phyloP scores from a whole-genome alignment of 1,139 yeast genomes.

The Suhomyces yuchorum region DNA sequence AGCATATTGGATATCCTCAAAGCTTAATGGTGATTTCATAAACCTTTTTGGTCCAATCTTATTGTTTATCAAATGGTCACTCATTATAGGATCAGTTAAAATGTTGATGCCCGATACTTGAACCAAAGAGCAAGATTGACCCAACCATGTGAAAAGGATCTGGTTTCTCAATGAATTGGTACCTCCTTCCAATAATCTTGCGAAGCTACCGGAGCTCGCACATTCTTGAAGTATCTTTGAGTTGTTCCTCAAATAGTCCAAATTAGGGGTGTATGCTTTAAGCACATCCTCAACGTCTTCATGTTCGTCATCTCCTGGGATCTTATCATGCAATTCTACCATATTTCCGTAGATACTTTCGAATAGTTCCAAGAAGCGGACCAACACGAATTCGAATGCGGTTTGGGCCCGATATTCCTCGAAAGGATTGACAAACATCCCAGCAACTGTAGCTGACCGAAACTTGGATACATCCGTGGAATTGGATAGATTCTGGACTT shows the following conservation, averaged over 20 bases:
- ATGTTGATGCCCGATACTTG: slow-evolving; percentile 74
- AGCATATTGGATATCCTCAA: slow-evolving; percentile 61
- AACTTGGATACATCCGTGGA: slow-evolving; percentile 31
- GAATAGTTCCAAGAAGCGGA: slow-evolving; percentile 69
- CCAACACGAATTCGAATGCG: slow-evolving; percentile 75
- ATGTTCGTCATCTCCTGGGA: slow-evolving; percentile 50
- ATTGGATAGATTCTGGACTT: slow-evolving; percentile 25
- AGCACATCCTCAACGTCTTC: slow-evolving; percentile 52
- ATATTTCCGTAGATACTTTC: slow-evolving; percentile 70
- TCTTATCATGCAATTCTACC: slow-evolving; percentile 41
- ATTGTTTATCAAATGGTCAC: slow-evolving; percentile 63
- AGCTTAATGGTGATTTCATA: slow-evolving; percentile 65
- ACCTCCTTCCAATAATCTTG: slow-evolving; percentile 6
- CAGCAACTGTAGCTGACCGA: slow-evolving; percentile 61
- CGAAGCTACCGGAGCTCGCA: slow-evolving; percentile 24
- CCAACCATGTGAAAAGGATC: slow-evolving; percentile 83
- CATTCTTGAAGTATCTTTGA: slow-evolving; percentile 35
- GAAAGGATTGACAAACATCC: slow-evolving; percentile 88
- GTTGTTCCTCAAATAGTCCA: slow-evolving; percentile 43
- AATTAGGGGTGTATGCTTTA: slow-evolving; percentile 61
- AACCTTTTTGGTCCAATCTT: slow-evolving; percentile 81
- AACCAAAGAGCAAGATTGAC: slow-evolving; percentile 82
- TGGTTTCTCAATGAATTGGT: slow-evolving; percentile 43
- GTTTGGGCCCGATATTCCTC: slow-evolving; percentile 91
- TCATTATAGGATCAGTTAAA: slow-evolving; percentile 82